A percentile compares a stretch with the other conserved stretches of the same genome.
Conservation (phyloP, 345 rosid species). For the Tarenaya hassleriana region DNA sequence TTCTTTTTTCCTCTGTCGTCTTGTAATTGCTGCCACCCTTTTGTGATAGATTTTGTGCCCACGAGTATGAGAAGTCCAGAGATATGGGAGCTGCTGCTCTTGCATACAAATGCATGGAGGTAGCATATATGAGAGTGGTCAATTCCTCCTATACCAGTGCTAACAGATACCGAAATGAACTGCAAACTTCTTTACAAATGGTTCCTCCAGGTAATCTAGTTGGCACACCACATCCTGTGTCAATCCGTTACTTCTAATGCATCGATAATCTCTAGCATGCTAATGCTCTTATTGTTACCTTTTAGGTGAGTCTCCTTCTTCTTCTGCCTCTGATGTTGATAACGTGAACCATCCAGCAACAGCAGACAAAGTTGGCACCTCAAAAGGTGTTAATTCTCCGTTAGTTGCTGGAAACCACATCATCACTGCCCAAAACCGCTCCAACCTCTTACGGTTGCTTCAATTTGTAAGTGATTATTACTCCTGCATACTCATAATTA, state of each 20-base stretch:
- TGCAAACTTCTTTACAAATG: conserved; percentile 64
- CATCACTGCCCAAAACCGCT: conserved; percentile 59
- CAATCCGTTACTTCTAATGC: conserved; percentile 2
- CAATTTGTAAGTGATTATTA: conserved; percentile 60
- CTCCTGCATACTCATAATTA: conserved; percentile 17
- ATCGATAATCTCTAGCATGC: neutral
- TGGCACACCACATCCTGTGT: conserved; percentile 4
- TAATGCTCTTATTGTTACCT: conserved; percentile 20
- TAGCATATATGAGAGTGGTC: conserved; percentile 88
- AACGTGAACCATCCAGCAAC: conserved; percentile 71
- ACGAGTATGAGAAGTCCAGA: conserved; percentile 83
- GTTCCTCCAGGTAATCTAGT: conserved; percentile 70
- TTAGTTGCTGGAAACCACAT: conserved; percentile 62
- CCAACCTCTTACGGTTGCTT: conserved; percentile 54
- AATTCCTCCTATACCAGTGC: conserved; percentile 58
- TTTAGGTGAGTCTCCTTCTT: conserved; percentile 94
- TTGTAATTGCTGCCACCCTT: conserved; percentile 18
- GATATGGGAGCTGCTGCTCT: conserved; percentile 92
- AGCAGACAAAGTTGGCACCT: conserved; percentile 48
- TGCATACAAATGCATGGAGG: conserved; percentile 97
- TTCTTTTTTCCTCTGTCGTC: conserved; percentile 5
- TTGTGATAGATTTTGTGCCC: conserved; percentile 74
- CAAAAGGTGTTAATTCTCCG: conserved; percentile 71
- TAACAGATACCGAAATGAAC: conserved; percentile 64
- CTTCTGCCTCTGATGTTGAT: conserved; percentile 95